Evolutionary conservation across 169 alveolate genomes (phyloP).

Genomic region (Sarcocystis neurona): DNA sequence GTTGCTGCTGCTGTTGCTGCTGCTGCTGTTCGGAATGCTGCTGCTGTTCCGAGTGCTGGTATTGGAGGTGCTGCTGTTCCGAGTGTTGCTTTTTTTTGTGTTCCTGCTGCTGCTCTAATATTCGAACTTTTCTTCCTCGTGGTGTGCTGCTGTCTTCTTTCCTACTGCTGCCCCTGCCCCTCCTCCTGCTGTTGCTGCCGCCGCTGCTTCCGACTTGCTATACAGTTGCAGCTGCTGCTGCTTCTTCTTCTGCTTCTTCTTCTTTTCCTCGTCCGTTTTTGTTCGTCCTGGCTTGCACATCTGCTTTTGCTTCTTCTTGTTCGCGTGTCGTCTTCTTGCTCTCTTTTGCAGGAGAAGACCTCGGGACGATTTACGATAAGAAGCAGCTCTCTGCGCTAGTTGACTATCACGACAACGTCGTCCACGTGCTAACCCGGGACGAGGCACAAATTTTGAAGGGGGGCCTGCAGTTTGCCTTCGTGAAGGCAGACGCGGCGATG

Average conservation of each 20-base stretch:
- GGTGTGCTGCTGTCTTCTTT: neutral
- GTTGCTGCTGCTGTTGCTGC: neutral
- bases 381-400: constrained; percentile 58
- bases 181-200: neutral
- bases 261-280: neutral
- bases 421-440: constrained; percentile 52
- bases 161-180: neutral
- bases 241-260: neutral
- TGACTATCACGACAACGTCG: constrained; percentile 54
- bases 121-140: neutral
- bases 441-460: constrained; percentile 64
- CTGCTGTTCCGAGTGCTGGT: neutral
- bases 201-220: neutral
- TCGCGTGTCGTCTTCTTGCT: no score
- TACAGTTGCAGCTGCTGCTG: constrained; percentile 18
- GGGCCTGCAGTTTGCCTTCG: constrained; percentile 51
- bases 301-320: neutral
- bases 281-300: neutral
- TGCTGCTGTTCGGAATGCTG: neutral
- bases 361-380: constrained; percentile 54
- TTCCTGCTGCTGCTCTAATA: neutral
- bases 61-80: neutral
- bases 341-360: constrained; percentile 64
- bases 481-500: constrained; percentile 45
- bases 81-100: neutral